These are phyloP conservation scores for Neofusicoccum sp. DNA, from an alignment of 2,329 filamentous ascomycete species.

Conservation along the genomic window DNA sequence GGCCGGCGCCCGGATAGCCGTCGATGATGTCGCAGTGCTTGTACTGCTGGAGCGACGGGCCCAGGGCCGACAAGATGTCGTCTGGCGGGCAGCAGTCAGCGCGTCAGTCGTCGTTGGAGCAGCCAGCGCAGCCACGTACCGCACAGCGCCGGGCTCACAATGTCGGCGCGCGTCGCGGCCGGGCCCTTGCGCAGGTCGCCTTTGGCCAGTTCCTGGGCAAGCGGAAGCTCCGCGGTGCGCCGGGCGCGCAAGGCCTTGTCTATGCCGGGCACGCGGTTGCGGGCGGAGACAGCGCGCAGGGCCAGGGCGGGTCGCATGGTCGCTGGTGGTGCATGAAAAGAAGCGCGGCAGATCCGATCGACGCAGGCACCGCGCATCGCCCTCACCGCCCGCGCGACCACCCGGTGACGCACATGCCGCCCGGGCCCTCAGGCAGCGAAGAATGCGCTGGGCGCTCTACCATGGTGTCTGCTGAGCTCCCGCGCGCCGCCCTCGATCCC, in stretches of 20 bases:
- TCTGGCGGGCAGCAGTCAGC: conserved; percentile 47
- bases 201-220: neutral
- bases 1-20: conserved; percentile 73
- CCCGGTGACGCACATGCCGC: conserved; percentile 5
- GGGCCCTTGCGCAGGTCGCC: neutral
- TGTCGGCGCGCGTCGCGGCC: neutral
- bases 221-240: neutral
- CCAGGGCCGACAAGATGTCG: conserved; percentile 69
- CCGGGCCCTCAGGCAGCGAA: conserved; percentile 8
- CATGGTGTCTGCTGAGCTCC: neutral
- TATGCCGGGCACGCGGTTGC: neutral
- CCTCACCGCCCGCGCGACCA: neutral
- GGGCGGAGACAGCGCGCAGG: neutral
- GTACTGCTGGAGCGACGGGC: conserved; percentile 65
- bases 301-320: neutral
- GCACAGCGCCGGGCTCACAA: conserved; percentile 47
- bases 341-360: neutral
- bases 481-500: neutral
- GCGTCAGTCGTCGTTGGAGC: neutral
- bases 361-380: neutral
- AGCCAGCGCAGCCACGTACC: conserved; percentile 30
- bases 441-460: conserved; percentile 1
- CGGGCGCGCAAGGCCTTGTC: neutral
- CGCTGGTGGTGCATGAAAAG: neutral
- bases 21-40: conserved; percentile 82